Percentiles rank a stretch among this genome's conserved stretches.
Conservation (phyloP, 179 eudicot species). For the Silene coronaria region DNA sequence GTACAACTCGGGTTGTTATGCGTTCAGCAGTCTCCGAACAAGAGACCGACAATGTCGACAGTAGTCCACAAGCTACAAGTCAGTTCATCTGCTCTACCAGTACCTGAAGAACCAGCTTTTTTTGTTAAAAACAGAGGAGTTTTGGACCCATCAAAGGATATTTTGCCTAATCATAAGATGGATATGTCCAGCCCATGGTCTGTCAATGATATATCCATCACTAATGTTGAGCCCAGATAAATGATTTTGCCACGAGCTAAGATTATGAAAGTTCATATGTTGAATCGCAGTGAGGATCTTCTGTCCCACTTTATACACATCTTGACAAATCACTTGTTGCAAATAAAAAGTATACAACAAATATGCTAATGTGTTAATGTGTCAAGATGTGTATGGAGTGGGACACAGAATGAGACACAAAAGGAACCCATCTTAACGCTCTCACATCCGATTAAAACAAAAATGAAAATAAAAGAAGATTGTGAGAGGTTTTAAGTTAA, state of each 20-base stretch:
- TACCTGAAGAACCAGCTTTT: conserved; percentile 25
- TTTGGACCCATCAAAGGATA: background rate
- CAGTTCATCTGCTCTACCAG: conserved; percentile 16
- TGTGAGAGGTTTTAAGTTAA: no score
- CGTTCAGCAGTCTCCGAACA: conserved; percentile 6
- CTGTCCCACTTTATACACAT: no score
- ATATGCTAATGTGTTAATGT: no score
- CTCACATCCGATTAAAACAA: no score
- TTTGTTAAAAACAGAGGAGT: background rate
- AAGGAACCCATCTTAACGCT: conserved; percentile 9
- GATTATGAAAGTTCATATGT: no score
- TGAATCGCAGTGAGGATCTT: no score
- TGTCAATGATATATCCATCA: conserved; percentile 21
- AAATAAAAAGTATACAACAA: no score
- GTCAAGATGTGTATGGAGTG: no score
- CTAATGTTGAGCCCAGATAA: conserved; percentile 20
- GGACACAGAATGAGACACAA: no score
- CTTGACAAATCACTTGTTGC: no score
- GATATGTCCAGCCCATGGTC: conserved; percentile 19
- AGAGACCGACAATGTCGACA: conserved; percentile 16
- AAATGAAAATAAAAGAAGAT: no score
- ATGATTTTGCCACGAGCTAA: background rate
- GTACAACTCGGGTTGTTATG: conserved; percentile 18
- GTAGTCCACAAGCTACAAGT: conserved; percentile 11
- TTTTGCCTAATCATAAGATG: background rate